Percentiles rank a stretch among this genome's conserved stretches.
Evolutionary conservation across 345 rosid genomes (phyloP).

Genomic region (Eucalyptus pumila): DNA sequence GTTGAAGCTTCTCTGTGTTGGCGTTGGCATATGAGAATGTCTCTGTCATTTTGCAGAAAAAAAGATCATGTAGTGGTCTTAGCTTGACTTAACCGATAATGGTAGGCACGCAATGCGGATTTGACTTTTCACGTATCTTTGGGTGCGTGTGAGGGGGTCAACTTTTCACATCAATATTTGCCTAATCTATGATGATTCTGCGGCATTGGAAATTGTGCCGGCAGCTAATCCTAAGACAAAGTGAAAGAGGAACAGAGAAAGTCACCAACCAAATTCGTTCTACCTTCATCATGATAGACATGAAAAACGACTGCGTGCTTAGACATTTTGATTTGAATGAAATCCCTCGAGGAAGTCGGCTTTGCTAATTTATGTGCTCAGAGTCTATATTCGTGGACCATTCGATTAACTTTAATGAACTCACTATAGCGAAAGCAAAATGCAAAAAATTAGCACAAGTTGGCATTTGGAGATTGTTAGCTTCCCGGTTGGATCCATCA

Average conservation of each 20-base stretch:
- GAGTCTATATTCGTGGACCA: not conserved
- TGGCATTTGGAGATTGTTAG: not conserved
- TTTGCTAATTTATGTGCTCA: not conserved
- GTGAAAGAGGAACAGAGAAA: not conserved
- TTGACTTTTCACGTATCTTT: not conserved
- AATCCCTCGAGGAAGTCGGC: not conserved
- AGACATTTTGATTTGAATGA: not conserved
- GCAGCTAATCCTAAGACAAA: not conserved
- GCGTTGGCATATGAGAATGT: not conserved
- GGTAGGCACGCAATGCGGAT: not conserved
- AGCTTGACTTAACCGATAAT: not conserved
- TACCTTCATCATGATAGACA: not conserved
- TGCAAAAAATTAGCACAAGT: not conserved
- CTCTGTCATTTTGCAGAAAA: not conserved
- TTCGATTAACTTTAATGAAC: not conserved
- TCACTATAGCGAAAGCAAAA: not conserved
- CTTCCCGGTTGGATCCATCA: not conserved
- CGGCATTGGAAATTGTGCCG: not conserved
- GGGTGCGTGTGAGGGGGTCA: not conserved
- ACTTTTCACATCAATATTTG: not conserved
- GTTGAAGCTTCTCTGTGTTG: not conserved
- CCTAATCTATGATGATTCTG: not conserved
- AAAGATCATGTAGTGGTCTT: not conserved
- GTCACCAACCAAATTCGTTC: not conserved
- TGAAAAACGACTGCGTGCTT: not conserved